Conservation (phyloP, 192 early-diverging fungal species). For the Coemansia sp. region DNA sequence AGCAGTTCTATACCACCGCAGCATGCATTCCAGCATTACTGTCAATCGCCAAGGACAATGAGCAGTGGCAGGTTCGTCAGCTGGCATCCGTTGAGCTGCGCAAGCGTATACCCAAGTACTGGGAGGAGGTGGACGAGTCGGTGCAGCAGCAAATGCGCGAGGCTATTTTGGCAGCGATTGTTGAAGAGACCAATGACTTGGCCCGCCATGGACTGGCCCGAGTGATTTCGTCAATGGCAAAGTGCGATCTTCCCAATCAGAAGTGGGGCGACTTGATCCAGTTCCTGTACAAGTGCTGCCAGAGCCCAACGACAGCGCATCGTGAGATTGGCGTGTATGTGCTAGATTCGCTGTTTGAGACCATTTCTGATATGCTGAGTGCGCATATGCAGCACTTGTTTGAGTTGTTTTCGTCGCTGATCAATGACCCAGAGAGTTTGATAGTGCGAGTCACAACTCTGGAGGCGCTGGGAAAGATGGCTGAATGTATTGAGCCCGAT, state of each 20-base stretch:
- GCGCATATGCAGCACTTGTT: constrained; percentile 66
- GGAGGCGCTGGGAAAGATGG: constrained; percentile 75
- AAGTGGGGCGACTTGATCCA: constrained; percentile 76
- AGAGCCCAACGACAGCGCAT: constrained; percentile 66
- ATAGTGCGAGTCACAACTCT: constrained; percentile 77
- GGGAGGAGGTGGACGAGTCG: constrained; percentile 63
- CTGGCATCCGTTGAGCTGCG: constrained; percentile 86
- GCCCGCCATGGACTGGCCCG: constrained; percentile 78
- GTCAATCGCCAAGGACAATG: constrained; percentile 64
- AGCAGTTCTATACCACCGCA: constrained; percentile 66
- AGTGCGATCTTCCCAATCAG: constrained; percentile 72
- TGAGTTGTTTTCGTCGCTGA: constrained; percentile 67
- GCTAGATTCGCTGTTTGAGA: constrained; percentile 84
- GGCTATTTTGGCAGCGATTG: constrained; percentile 66
- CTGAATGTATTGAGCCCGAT: constrained; percentile 75
- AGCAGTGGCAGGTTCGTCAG: constrained; percentile 74
- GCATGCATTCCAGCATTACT: constrained; percentile 80
- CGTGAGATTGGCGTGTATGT: constrained; percentile 86
- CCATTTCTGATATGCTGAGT: constrained; percentile 63
- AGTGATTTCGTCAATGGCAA: constrained; percentile 86
- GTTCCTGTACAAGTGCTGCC: constrained; percentile 79
- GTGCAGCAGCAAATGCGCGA: constrained; percentile 62
- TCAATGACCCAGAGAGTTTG: constrained; percentile 81
- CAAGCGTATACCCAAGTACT: constrained; percentile 76
- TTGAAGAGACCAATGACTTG: constrained; percentile 66